Base-by-base conservation (phyloP, 805 yeast genomes). In the Zygosaccharomyces siamensis region DNA sequence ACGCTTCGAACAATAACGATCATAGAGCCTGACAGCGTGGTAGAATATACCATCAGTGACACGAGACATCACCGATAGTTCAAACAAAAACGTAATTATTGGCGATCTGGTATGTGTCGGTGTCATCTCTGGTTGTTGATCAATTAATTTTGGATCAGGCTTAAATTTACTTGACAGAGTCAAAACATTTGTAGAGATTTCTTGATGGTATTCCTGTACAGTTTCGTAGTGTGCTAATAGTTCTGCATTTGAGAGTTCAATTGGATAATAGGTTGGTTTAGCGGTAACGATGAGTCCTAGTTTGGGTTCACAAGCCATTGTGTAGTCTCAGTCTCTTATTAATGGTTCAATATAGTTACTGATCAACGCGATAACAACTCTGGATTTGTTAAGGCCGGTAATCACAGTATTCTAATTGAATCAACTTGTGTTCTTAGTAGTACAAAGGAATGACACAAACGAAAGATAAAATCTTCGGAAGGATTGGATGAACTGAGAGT, bases 1-100 rank as follows among this genome's bases (percentile, higher is more conserved):
- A 58, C 98, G 76, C 59, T 83, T 85, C 46, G 96, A 85, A 64
- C 96, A 86, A 70, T 92, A 92, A 52, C 97, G 79, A 66, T 92
- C 99, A 52, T 92, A 86, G 46, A 90, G 75, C 58, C 84, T 82
- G 35, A 84, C 80, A 0, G 85, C 81, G 63, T 81, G 72, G 79
- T 80, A 71, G 73, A 81, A 73, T 61, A 87, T 73, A 73, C 82
- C 70, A 73, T 89, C 77, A 58, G 89, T 60, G 69, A 86, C 73
- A 67, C 83, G 71, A 70, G 84, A 68, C 69, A 86, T 67, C 63
- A 79, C 56, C 67, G 86, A 60, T 74, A 79, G 71, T 75, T 89
- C 93, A 55, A 87, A 76, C 20, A 89, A 69, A 61, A 89, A 92
- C 59, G 89, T 95, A 37, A 92, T 78, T 44, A 90, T 73, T 55